phyloP scores from a whole-genome alignment of 805 yeast species.

The Wickerhamia fluorescens region DNA sequence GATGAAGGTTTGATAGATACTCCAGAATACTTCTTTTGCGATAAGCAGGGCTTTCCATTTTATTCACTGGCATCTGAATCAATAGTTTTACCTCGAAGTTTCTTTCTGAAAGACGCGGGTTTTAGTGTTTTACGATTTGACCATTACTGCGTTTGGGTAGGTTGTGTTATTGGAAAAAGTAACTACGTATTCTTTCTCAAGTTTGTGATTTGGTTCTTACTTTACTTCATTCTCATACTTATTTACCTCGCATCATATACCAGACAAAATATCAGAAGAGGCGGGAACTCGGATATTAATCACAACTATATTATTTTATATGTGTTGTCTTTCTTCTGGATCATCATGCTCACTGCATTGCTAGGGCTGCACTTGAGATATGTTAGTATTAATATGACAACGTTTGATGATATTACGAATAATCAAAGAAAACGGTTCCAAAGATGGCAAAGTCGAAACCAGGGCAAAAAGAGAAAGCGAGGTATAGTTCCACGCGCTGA shows the following conservation, averaged over 20 bases:
- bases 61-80: constrained; percentile 69
- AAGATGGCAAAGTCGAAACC: constrained; percentile 13
- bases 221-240: constrained; percentile 25
- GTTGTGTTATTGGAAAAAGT: constrained; percentile 58
- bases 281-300: constrained; percentile 28
- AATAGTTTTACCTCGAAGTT: constrained; percentile 60
- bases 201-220: constrained; percentile 34
- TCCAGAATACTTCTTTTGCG: constrained; percentile 62
- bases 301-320: constrained; percentile 46
- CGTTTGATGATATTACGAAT: constrained; percentile 49
- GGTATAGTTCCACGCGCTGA: constrained; percentile 17
- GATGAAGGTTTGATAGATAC: constrained; percentile 23
- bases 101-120: constrained; percentile 53
- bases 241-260: constrained; percentile 20
- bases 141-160: constrained; percentile 79
- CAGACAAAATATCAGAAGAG: constrained; percentile 12
- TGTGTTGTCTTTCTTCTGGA: constrained; percentile 38
- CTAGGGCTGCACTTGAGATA: constrained; percentile 38
- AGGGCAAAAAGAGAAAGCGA: constrained; percentile 6
- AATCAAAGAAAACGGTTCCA: constrained; percentile 24
- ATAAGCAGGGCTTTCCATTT: constrained; percentile 63
- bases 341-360: constrained; percentile 39
- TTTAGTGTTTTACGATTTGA: constrained; percentile 71
- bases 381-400: constrained; percentile 43
- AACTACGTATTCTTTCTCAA: constrained; percentile 59